phyloP scores from a whole-genome alignment of 495 filamentous ascomycete species.

The Penicillium odoratum region DNA sequence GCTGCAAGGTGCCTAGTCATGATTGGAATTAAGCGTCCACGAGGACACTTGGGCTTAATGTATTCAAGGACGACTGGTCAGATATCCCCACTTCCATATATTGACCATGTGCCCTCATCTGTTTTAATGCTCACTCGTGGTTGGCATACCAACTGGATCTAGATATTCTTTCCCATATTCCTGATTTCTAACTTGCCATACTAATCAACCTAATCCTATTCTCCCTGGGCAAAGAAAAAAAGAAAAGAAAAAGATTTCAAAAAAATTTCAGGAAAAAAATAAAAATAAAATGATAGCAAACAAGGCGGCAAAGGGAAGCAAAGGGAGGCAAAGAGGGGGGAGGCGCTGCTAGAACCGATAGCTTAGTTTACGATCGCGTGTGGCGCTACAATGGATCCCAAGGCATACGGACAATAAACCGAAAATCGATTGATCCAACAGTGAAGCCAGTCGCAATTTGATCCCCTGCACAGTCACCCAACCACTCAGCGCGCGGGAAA shows the following conservation, averaged over 20 bases:
- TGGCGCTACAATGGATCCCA: constrained; percentile 4
- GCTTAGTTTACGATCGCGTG: constrained; percentile 18
- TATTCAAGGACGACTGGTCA: constrained; percentile 15
- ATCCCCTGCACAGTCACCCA: constrained; percentile 12
- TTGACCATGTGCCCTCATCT: constrained; percentile 16
- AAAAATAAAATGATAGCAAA: background rate
- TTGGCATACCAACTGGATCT: background rate
- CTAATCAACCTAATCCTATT: too few species aligned
- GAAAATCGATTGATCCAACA: background rate
- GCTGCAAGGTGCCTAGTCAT: constrained; percentile 32
- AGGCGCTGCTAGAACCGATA: constrained; percentile 13
- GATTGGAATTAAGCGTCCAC: constrained; percentile 31
- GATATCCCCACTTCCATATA: constrained; percentile 13
- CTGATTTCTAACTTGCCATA: background rate
- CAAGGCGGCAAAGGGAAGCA: background rate
- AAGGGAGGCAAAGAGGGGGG: constrained; percentile 2
- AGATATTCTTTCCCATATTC: too few species aligned
- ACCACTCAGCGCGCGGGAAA: constrained; percentile 6
- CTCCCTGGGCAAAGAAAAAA: too few species aligned
- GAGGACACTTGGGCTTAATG: constrained; percentile 17
- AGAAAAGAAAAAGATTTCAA: background rate
- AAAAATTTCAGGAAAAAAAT: background rate
- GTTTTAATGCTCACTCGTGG: constrained; percentile 7
- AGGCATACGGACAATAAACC: background rate
- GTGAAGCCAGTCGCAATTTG: constrained; percentile 1